phyloP scores from a whole-genome alignment of 345 rosid genomes.

The Carallia brachiata region DNA sequence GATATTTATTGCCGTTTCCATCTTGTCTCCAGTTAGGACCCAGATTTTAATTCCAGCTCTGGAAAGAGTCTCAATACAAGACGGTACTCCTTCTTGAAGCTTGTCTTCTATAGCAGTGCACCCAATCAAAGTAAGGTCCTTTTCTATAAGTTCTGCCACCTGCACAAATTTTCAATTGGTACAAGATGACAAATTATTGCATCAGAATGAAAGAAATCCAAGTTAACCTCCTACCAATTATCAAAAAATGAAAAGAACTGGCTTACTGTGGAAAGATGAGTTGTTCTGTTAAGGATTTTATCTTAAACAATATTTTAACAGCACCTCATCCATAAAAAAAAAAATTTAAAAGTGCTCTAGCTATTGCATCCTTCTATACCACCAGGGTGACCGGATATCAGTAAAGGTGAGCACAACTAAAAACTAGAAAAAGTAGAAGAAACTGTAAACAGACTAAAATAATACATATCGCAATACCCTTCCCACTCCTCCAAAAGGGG shows the following conservation, averaged over 20 bases:
- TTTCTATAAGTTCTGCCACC: conserved; percentile 94
- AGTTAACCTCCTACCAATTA: not conserved
- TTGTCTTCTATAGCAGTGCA: conserved; percentile 99
- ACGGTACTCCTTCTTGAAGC: conserved; percentile 99
- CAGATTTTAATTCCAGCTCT: conserved; percentile 99
- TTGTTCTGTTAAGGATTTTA: not conserved
- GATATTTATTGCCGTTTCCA: conserved; percentile 99
- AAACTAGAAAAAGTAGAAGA: not conserved
- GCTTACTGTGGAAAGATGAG: not conserved
- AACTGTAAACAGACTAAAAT: too few relatives aligned
- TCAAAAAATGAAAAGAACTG: not conserved
- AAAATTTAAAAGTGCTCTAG: not conserved
- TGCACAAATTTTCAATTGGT: conserved; percentile 35
- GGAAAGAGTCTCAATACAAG: conserved; percentile 92
- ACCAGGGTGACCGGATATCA: not conserved
- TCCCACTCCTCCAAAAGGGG: too few relatives aligned
- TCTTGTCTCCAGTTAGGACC: conserved; percentile 97
- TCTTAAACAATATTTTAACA: not conserved
- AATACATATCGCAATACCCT: too few relatives aligned
- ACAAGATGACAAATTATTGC: conserved; percentile 12
- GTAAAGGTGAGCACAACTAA: not conserved
- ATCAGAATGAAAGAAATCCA: not conserved
- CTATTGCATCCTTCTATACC: not conserved
- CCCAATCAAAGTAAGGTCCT: conserved; percentile 88
- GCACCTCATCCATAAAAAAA: not conserved